Evolutionary conservation across 495 filamentous ascomycete species (phyloP).

Genomic region (Hapsidospora chrysogenum): DNA sequence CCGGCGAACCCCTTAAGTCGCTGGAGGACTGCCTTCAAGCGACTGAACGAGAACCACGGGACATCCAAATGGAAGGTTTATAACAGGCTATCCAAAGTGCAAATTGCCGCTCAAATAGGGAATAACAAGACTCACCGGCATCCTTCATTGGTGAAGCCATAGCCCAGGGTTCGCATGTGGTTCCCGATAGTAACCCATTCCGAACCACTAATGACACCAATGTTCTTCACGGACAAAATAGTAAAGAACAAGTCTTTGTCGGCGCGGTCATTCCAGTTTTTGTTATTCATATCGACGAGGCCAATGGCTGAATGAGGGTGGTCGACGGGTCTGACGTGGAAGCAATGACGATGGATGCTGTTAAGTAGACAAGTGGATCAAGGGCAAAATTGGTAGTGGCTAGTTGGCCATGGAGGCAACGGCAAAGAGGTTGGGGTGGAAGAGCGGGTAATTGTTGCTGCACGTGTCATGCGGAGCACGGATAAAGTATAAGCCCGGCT

Average conservation of each 20-base stretch:
- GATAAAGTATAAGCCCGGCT: no score
- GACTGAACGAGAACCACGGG: not conserved
- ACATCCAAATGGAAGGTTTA: constrained; percentile 2
- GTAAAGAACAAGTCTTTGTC: constrained; percentile 38
- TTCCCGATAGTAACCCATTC: constrained; percentile 36
- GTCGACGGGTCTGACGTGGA: not conserved
- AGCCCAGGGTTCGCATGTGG: constrained; percentile 30
- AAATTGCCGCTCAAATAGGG: no score
- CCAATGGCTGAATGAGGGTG: not conserved
- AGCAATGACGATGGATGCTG: constrained; percentile 2
- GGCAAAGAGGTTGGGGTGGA: no score
- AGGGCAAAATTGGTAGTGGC: constrained; percentile 3
- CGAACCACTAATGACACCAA: constrained; percentile 33
- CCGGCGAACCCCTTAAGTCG: no score
- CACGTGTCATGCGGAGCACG: no score
- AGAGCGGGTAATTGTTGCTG: no score
- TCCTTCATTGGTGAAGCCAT: constrained; percentile 37
- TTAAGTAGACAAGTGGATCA: constrained; percentile 1
- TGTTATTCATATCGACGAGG: constrained; percentile 19
- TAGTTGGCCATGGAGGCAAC: no score
- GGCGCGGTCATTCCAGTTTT: constrained; percentile 35
- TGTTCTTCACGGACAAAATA: constrained; percentile 36
- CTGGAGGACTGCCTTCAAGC: no score
- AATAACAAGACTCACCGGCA: constrained; percentile 37
- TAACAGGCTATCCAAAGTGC: no score